phyloP scores from a whole-genome alignment of 768 basidiomycete genomes.

The Arthromyces matolae region DNA sequence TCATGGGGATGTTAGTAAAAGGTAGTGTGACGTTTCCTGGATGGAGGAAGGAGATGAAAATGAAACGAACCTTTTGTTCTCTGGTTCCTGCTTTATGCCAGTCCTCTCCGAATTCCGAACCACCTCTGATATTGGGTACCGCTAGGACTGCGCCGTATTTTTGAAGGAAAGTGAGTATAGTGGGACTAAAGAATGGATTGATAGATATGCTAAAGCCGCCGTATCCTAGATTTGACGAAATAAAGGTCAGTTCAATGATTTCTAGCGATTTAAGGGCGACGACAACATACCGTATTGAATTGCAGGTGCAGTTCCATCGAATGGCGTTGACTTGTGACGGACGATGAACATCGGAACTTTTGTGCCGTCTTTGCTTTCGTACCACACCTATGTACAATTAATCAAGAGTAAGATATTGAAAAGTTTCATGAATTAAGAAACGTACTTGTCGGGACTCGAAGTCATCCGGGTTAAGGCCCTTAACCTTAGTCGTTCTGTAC shows the following conservation, averaged over 20 bases:
- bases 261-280: too few relatives aligned
- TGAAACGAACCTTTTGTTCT: slow-evolving; percentile 65
- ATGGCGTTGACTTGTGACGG: slow-evolving; percentile 62
- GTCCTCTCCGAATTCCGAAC: slow-evolving; percentile 78
- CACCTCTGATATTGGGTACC: slow-evolving; percentile 58
- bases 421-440: neutral
- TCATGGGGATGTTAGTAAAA: slow-evolving; percentile 5
- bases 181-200: slow-evolving; percentile 66
- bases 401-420: neutral
- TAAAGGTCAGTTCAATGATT: neutral
- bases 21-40: neutral
- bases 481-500: slow-evolving; percentile 54
- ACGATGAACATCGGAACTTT: slow-evolving; percentile 85
- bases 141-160: slow-evolving; percentile 67
- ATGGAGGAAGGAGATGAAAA: too few relatives aligned
- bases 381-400: slow-evolving; percentile 57
- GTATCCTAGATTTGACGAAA: slow-evolving; percentile 45
- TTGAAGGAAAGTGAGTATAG: slow-evolving; percentile 70
- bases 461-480: slow-evolving; percentile 60
- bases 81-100: slow-evolving; percentile 75
- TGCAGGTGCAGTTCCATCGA: slow-evolving; percentile 73
- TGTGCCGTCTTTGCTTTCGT: slow-evolving; percentile 73
- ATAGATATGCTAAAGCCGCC: slow-evolving; percentile 79
- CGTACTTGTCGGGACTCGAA: slow-evolving; percentile 64
- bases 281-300: slow-evolving; percentile 76